phyloP scores from a whole-genome alignment of 345 rosid species.

The rapeseed (Brassica napus) region Da-Ae NC_063442.1:29595001-29595500 shows the following conservation, averaged over 20 bases:
- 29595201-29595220: slow-evolving; percentile 30
- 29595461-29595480: not conserved
- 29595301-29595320: slow-evolving; percentile 97
- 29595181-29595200: slow-evolving; percentile 25
- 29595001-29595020: slow-evolving; percentile 73
- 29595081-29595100: too few relatives aligned
- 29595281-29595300: slow-evolving; percentile 69
- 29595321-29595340: slow-evolving; percentile 86
- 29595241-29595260: slow-evolving; percentile 20
- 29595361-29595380: not conserved
- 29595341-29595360: slow-evolving; percentile 81
- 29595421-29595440: not conserved
- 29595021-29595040: slow-evolving; percentile 95
- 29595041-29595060: not conserved
- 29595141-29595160: too few relatives aligned
- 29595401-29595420: not conserved
- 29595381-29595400: too few relatives aligned
- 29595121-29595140: too few relatives aligned
- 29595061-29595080: too few relatives aligned
- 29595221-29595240: slow-evolving; percentile 18
- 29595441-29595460: not conserved
- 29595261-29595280: slow-evolving; percentile 48
- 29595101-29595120: too few relatives aligned
- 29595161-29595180: not conserved
- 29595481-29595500: not conserved